phyloP scores from a whole-genome alignment of 2,329 filamentous ascomycete genomes.

The Penicillium fuscoglaucum region DNA sequence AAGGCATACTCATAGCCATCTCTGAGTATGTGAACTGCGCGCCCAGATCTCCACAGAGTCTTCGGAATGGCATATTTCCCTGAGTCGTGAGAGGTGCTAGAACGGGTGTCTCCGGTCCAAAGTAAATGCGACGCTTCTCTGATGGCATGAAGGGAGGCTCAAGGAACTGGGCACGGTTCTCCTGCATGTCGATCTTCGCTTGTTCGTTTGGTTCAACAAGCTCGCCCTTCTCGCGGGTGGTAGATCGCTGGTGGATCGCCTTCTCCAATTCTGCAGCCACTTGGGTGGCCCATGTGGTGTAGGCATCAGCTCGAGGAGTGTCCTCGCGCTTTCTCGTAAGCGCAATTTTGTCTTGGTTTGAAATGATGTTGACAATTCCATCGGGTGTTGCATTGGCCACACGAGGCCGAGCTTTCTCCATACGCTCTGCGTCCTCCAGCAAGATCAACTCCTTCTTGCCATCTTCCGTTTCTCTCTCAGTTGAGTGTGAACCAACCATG shows the following conservation, averaged over 20 bases:
- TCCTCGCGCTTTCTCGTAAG: constrained; percentile 71
- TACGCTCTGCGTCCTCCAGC: constrained; percentile 56
- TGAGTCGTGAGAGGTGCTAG: constrained; percentile 96
- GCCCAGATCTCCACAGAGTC: constrained; percentile 84
- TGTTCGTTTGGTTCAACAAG: constrained; percentile 4
- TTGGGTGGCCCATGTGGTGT: constrained; percentile 74
- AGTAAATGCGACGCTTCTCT: constrained; percentile 92
- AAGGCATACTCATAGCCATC: constrained; percentile 90
- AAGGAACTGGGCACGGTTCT: constrained; percentile 76
- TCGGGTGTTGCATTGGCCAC: constrained; percentile 46
- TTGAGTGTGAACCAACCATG: constrained; percentile 82
- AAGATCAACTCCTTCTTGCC: constrained; percentile 80
- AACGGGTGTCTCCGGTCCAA: constrained; percentile 87
- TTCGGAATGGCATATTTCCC: constrained; percentile 90
- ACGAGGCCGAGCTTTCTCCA: constrained; percentile 39
- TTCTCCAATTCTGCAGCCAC: constrained; percentile 54
- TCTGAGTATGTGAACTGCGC: constrained; percentile 95
- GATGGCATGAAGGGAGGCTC: constrained; percentile 87
- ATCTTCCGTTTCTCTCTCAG: constrained; percentile 74
- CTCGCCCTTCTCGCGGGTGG: constrained; percentile 7
- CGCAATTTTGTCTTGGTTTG: constrained; percentile 68
- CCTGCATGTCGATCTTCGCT: constrained; percentile 43
- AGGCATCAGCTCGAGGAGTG: constrained; percentile 72
- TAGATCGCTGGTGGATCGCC: constrained; percentile 49
- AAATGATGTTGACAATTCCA: constrained; percentile 74